A percentile compares a stretch with the other conserved stretches of the same genome.
These are phyloP conservation scores for Lophium mytilinum DNA, from an alignment of 495 filamentous ascomycete genomes.

Conservation along the genomic window DNA sequence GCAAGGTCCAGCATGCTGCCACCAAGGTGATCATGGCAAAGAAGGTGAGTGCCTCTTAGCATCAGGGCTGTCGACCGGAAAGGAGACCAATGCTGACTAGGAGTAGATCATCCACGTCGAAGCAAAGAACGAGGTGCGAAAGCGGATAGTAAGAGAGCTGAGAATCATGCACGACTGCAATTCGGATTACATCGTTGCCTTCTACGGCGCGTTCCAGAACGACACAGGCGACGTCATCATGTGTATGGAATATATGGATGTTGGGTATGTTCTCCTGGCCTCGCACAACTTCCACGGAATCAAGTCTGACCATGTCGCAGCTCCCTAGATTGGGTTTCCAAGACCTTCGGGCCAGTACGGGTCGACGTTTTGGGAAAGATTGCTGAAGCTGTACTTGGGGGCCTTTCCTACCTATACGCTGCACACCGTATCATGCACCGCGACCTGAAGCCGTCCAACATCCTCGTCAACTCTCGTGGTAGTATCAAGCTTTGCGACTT, in stretches of 20 bases:
- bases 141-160: conserved; percentile 89
- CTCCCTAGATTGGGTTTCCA: conserved; percentile 89
- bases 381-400: conserved; percentile 90
- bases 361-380: conserved; percentile 99
- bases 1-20: conserved; percentile 91
- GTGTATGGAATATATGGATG: conserved; percentile 99
- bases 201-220: conserved; percentile 95
- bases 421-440: conserved; percentile 95
- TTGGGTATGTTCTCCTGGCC: conserved; percentile 57
- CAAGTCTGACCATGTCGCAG: conserved; percentile 45
- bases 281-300: neutral
- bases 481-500: conserved; percentile 98
- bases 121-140: conserved; percentile 90
- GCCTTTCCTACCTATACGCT: conserved; percentile 88
- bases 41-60: conserved; percentile 53
- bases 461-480: conserved; percentile 87
- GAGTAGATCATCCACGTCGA: conserved; percentile 91
- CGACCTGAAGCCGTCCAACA: conserved; percentile 70
- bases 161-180: conserved; percentile 98
- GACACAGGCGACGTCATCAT: conserved; percentile 93
- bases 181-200: conserved; percentile 90
- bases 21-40: conserved; percentile 95
- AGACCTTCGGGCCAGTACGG: conserved; percentile 86
- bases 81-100: neutral
- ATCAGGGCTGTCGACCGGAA: neutral